Conservation (phyloP, 2,329 filamentous ascomycete genomes). For the Anthostomella pinea region DNA sequence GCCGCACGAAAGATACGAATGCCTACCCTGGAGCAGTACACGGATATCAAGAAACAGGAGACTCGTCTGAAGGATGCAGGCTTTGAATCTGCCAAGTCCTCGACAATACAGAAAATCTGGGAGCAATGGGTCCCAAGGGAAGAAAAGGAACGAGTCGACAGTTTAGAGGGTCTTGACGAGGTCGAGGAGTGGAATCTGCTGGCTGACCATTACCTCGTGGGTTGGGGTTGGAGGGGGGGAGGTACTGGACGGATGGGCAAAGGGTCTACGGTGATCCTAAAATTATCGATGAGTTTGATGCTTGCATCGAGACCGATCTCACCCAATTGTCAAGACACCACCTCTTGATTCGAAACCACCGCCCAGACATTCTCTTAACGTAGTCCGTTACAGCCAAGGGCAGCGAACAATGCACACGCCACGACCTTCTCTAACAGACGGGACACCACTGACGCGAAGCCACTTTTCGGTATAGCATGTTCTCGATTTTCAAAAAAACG, state of each 20-base stretch:
- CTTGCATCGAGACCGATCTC: background rate
- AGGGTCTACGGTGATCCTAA: background rate
- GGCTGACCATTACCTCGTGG: constrained; percentile 83
- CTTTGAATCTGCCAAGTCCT: constrained; percentile 48
- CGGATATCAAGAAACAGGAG: constrained; percentile 65
- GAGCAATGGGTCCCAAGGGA: constrained; percentile 64
- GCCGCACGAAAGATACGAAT: constrained; percentile 77
- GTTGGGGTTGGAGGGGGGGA: constrained; percentile 75
- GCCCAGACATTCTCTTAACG: no score
- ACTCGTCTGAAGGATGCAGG: constrained; percentile 64
- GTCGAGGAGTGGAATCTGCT: constrained; percentile 90
- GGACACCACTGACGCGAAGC: no score
- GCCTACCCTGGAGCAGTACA: constrained; percentile 75
- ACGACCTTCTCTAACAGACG: no score
- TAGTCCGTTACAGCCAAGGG: no score
- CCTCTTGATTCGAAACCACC: no score
- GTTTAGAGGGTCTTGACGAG: constrained; percentile 86
- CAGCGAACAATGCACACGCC: no score
- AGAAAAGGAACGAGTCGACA: constrained; percentile 78
- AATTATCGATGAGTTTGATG: background rate
- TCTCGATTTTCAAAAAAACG: background rate
- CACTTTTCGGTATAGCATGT: no score
- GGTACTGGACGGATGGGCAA: constrained; percentile 31
- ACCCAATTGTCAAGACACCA: no score
- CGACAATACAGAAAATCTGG: constrained; percentile 63